These are phyloP conservation scores for Potentilla sterilis DNA, from an alignment of 306 rosid species.

Conservation along the genomic window DNA sequence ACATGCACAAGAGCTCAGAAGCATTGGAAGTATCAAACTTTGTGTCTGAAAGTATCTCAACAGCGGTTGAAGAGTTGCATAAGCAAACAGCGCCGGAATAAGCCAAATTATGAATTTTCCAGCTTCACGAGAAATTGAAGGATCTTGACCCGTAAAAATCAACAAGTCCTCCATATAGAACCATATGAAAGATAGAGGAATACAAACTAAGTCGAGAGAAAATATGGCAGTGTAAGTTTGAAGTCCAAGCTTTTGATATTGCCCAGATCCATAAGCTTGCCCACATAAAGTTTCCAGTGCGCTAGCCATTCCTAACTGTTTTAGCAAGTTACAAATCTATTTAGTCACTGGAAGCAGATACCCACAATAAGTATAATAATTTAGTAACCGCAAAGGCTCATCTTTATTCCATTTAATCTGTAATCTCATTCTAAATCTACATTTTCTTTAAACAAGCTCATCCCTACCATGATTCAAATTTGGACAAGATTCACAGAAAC, in stretches of 20 bases:
- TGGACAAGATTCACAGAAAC: neutral
- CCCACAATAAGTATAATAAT: neutral
- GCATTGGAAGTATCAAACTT: slow-evolving; percentile 59
- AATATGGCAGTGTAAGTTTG: slow-evolving; percentile 34
- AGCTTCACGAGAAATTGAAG: slow-evolving; percentile 62
- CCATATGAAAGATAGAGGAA: slow-evolving; percentile 64
- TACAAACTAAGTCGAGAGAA: slow-evolving; percentile 47
- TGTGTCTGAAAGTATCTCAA: slow-evolving; percentile 65
- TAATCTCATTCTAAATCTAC: neutral
- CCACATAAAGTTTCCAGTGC: slow-evolving; percentile 49
- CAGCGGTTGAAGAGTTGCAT: slow-evolving; percentile 56
- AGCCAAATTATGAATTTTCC: slow-evolving; percentile 59
- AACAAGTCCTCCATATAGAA: slow-evolving; percentile 54
- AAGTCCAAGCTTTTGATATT: slow-evolving; percentile 34
- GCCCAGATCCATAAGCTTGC: slow-evolving; percentile 49
- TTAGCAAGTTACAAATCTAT: neutral
- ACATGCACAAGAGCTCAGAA: slow-evolving; percentile 41
- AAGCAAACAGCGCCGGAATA: slow-evolving; percentile 69
- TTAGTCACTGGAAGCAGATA: neutral
- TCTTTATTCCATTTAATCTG: neutral
- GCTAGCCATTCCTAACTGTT: slow-evolving; percentile 44
- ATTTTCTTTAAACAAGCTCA: neutral
- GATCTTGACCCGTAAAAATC: slow-evolving; percentile 67
- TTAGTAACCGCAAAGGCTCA: neutral
- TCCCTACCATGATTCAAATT: neutral